Evolutionary conservation across 106 monocot genomes (phyloP).

Genomic region (Amphibolis antarctica): DNA sequence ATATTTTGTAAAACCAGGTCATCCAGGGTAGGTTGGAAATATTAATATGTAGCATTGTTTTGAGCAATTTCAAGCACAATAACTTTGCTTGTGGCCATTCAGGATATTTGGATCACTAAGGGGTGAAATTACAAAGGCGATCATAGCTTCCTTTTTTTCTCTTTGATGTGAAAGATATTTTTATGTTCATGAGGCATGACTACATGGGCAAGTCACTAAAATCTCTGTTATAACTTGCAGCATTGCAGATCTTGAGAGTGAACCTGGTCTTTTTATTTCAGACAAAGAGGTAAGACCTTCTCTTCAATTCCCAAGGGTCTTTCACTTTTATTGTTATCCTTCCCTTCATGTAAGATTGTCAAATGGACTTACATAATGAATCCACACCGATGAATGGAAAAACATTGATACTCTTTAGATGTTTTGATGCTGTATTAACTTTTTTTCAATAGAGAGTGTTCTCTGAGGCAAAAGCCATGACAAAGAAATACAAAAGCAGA

Average conservation of each 20-base stretch:
- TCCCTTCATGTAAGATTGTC: not conserved
- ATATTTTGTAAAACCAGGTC: no score
- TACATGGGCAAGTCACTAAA: not conserved
- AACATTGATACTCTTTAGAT: no score
- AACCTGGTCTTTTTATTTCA: constrained; percentile 75
- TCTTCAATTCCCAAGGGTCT: not conserved
- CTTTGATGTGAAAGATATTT: no score
- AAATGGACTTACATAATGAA: not conserved
- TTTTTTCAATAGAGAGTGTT: constrained; percentile 53
- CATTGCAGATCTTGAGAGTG: constrained; percentile 84
- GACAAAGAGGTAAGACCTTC: constrained; percentile 49
- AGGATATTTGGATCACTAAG: no score
- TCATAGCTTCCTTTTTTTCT: no score
- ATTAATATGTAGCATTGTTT: no score
- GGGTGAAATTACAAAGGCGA: no score
- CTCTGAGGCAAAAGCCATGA: constrained; percentile 81
- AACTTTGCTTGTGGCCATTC: no score
- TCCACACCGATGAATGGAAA: no score
- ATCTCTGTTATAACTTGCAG: constrained; percentile 26
- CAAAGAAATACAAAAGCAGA: constrained; percentile 46
- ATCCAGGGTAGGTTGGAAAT: no score
- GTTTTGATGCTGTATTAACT: not conserved
- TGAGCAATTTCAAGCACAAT: no score
- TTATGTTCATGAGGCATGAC: no score
- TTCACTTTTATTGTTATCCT: not conserved